phyloP scores from a whole-genome alignment of 2,329 filamentous ascomycete genomes.

The Aspergillus chevalieri region DNA sequence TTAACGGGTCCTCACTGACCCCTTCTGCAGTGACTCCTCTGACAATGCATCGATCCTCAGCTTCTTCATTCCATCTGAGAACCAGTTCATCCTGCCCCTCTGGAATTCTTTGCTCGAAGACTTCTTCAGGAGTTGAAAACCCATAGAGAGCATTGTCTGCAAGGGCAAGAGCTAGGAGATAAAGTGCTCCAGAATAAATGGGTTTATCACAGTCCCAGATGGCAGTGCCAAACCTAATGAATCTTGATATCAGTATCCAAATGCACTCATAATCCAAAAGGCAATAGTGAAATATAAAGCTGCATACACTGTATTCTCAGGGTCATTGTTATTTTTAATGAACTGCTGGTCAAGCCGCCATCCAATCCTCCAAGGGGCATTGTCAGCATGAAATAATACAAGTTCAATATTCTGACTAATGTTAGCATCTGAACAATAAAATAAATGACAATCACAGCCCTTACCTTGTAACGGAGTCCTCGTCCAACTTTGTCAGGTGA shows the following conservation, averaged over 20 bases:
- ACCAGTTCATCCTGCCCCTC: conserved; percentile 3
- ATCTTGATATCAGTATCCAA: neutral
- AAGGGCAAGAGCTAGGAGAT: conserved; percentile 5
- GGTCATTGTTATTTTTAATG: conserved; percentile 1
- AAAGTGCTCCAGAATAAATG: conserved; percentile 1
- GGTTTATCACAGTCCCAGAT: conserved; percentile 4
- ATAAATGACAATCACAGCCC: neutral
- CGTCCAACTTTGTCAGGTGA: conserved; percentile 1
- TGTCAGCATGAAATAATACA: neutral
- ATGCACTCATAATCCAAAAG: neutral
- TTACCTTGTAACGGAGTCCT: conserved; percentile 4
- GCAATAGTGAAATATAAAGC: neutral
- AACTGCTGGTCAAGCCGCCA: conserved; percentile 1
- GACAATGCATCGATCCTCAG: conserved; percentile 5
- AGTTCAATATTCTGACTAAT: conserved; percentile 2
- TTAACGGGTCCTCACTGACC: conserved; percentile 4
- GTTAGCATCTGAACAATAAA: neutral
- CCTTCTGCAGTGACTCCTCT: conserved; percentile 1
- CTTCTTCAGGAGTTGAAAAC: neutral
- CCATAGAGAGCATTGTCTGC: conserved; percentile 2
- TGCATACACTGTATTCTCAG: neutral
- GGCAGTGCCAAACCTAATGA: neutral
- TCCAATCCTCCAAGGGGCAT: conserved; percentile 1
- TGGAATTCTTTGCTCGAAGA: conserved; percentile 9
- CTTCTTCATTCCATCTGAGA: conserved; percentile 5